phyloP scores from a whole-genome alignment of 2,329 filamentous ascomycete genomes.

The Aspergillus sp. region DNA sequence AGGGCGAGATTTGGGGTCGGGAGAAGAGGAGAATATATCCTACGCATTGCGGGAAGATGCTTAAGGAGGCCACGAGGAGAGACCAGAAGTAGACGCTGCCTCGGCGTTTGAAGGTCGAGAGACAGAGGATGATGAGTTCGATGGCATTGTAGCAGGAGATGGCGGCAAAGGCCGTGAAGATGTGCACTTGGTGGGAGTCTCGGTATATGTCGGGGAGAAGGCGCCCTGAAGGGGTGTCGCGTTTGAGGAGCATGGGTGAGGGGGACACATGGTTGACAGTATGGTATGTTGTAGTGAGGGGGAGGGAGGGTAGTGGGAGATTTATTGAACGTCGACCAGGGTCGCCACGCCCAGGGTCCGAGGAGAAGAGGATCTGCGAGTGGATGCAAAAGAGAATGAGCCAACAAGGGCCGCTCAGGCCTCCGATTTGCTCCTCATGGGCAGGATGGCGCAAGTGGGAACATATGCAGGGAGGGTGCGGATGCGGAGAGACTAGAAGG shows the following conservation, averaged over 20 bases:
- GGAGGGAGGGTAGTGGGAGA: neutral
- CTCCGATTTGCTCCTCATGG: neutral
- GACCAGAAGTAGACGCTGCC: conserved; percentile 50
- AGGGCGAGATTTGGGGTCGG: conserved; percentile 26
- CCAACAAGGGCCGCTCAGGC: neutral
- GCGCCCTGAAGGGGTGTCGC: neutral
- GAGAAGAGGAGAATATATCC: conserved; percentile 47
- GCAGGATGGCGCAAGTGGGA: neutral
- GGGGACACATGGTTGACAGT: neutral
- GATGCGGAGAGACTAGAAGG: neutral
- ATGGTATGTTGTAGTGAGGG: neutral
- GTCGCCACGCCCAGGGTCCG: neutral
- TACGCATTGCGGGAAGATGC: conserved; percentile 42
- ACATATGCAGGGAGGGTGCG: neutral
- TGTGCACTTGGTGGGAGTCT: neutral
- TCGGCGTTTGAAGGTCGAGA: conserved; percentile 45
- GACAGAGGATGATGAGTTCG: conserved; percentile 46
- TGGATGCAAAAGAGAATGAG: too few species aligned
- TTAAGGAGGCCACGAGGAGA: conserved; percentile 38
- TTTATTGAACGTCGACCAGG: neutral
- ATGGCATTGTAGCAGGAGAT: conserved; percentile 49
- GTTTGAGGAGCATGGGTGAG: neutral
- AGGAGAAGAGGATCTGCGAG: neutral
- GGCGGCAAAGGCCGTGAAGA: conserved; percentile 44
- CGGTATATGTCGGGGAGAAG: conserved; percentile 2